Base-by-base conservation (phyloP, 768 basidiomycete genomes). In the Sarcodon sp. region DNA sequence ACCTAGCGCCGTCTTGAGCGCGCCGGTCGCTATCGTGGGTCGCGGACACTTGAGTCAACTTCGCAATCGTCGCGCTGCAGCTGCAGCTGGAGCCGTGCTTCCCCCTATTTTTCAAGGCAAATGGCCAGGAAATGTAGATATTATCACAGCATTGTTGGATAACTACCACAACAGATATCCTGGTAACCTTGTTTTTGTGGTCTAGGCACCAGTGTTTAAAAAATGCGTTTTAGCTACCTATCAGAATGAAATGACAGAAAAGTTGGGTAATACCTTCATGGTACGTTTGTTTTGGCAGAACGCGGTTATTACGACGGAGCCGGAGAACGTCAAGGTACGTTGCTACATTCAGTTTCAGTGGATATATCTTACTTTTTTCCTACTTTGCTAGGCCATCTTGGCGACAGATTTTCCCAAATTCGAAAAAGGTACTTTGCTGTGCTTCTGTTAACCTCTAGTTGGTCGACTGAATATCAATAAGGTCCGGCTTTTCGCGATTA, bases 381-480 rank as follows among this genome's bases (percentile, higher is more conserved):
- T 27, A n/a, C n/a, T n/a, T 32, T 11, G 8, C 8, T 7, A 13
- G 4, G 4, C 3, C 8, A 32, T n/a, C 38, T 12, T 21, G 18
- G 15, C 27, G 33, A 47, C 15, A 13, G 7, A 18, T 5, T 36
- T 6, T 12, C 34, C 6, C 27, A 47, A 7, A 5, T 11, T 9
- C n/a, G 0, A 6, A 32, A n/a, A 47, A 38, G 6, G 7, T n/a
- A 13, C 10, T 8, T 35, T 50, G 10, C 3, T 47, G n/a, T 35
- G n/a, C 51, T 49, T 43, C 55, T n/a, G n/a, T 12, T 51, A 49
- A 43, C 51, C 60, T 50, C 47, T n/a, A n/a, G n/a, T n/a, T 16
- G 11, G 7, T 44, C 6, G 41, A 12, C 4, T 33, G 65, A 60
- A 2, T 73, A 62, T 52, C 65, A 56, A 15, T 73, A 73, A 13